phyloP scores from a whole-genome alignment of 306 rosid genomes.

The Cyamopsis tetragonoloba region DNA sequence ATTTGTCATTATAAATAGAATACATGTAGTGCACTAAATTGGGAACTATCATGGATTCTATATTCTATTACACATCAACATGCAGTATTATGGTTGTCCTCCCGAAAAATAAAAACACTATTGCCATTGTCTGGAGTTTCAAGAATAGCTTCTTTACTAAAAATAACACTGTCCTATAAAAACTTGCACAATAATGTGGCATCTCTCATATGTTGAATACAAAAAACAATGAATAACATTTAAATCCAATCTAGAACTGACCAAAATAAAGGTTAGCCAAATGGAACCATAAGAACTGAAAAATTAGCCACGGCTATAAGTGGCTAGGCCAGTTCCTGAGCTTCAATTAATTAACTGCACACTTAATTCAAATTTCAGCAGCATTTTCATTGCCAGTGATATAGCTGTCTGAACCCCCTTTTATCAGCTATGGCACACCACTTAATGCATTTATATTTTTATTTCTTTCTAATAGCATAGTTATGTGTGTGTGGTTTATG shows the following conservation, averaged over 20 bases:
- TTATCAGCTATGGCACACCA: background rate
- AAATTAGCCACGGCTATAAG: too few species aligned
- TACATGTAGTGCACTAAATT: background rate
- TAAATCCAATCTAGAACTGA: background rate
- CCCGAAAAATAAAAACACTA: constrained; percentile 13
- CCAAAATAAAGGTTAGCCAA: background rate
- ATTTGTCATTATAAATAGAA: constrained; percentile 14
- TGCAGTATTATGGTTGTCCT: constrained; percentile 7
- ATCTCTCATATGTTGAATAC: background rate
- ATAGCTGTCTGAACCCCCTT: background rate
- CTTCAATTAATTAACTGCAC: background rate
- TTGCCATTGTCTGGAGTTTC: constrained; percentile 29
- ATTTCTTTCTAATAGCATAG: background rate
- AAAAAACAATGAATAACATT: background rate
- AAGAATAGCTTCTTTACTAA: constrained; percentile 27
- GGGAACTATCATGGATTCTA: background rate
- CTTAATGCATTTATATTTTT: background rate
- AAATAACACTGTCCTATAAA: background rate
- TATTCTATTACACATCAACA: background rate
- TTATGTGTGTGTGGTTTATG: background rate
- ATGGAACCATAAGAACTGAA: background rate
- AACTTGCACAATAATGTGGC: background rate
- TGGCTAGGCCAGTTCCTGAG: background rate
- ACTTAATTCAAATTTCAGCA: background rate
- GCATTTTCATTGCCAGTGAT: background rate